These are phyloP conservation scores for slime mould (Dictyostelium discoideum) DNA, from an alignment of 78 protist species.

Conservation along the genomic window dicty_2.7 NC_007090.3:4093501-4094000, in stretches of 20 bases:
- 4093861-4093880: constrained; percentile 39
- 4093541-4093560: constrained; percentile 93
- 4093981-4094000: neutral
- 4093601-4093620: constrained; percentile 79
- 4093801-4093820: constrained; percentile 14
- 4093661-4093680: constrained; percentile 80
- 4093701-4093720: constrained; percentile 34
- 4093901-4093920: neutral
- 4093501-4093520: neutral
- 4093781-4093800: constrained; percentile 79
- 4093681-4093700: constrained; percentile 73
- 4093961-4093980: too few relatives aligned
- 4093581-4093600: constrained; percentile 81
- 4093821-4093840: neutral
- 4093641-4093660: constrained; percentile 43
- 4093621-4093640: neutral
- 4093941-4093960: constrained; percentile 21
- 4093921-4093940: neutral
- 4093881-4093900: neutral
- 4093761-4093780: constrained; percentile 20
- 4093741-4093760: neutral
- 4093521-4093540: constrained; percentile 63
- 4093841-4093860: neutral
- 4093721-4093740: neutral
- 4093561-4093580: constrained; percentile 81